These are phyloP conservation scores for Penicillium nordicum DNA, from an alignment of 2,329 filamentous ascomycete species.

Conservation along the genomic window DNA sequence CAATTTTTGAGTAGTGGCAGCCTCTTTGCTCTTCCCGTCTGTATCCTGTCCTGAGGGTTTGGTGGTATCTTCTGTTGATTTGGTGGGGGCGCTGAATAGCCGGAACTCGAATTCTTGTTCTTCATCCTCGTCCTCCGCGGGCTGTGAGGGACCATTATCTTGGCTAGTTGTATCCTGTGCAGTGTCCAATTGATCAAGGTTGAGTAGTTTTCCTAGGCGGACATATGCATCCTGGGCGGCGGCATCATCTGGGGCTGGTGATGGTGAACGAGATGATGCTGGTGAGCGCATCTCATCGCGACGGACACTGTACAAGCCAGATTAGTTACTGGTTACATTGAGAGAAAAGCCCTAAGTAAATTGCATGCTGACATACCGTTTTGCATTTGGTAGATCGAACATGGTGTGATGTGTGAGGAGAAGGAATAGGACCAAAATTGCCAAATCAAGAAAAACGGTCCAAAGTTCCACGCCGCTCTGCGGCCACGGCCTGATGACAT, in stretches of 20 bases:
- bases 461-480: constrained; percentile 12
- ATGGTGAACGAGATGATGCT: constrained; percentile 29
- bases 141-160: constrained; percentile 1
- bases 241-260: constrained; percentile 29
- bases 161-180: not conserved
- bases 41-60: not conserved
- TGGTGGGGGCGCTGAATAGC: constrained; percentile 36
- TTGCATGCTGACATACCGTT: constrained; percentile 28
- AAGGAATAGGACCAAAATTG: not conserved
- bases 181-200: constrained; percentile 29
- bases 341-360: not conserved
- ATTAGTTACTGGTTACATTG: constrained; percentile 1
- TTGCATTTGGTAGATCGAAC: constrained; percentile 39
- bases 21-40: not conserved
- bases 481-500: constrained; percentile 25
- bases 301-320: constrained; percentile 27
- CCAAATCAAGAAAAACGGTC: constrained; percentile 8
- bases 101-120: constrained; percentile 46
- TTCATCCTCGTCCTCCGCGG: constrained; percentile 28
- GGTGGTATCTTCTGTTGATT: constrained; percentile 9
- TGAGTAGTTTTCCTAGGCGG: constrained; percentile 33
- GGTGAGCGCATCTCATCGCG: constrained; percentile 37
- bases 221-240: constrained; percentile 29
- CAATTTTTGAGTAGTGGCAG: constrained; percentile 34
- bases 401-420: constrained; percentile 18